A percentile compares a stretch with the other conserved stretches of the same genome.
These are phyloP conservation scores for Cutaneotrichosporon cutaneum DNA, from an alignment of 1,284 basidiomycete genomes.

Conservation along the genomic window DNA sequence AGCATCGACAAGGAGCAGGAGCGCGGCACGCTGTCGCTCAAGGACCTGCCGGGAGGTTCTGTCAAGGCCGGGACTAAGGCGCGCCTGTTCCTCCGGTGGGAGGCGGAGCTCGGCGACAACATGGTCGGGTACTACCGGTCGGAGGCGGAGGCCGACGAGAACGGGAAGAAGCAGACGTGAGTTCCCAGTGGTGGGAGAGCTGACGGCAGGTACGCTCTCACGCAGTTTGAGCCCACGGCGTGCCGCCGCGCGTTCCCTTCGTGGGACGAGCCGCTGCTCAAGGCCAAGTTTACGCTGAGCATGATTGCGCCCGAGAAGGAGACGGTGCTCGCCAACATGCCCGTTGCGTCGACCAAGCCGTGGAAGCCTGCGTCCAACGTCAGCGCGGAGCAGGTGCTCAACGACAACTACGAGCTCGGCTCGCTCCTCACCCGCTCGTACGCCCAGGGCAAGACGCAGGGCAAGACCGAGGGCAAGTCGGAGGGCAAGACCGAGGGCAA, in stretches of 20 bases:
- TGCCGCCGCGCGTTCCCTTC: slow-evolving; percentile 76
- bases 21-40: slow-evolving; percentile 64
- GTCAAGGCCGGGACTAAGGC: slow-evolving; percentile 65
- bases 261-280: slow-evolving; percentile 92
- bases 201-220: slow-evolving; percentile 63
- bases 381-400: slow-evolving; percentile 36
- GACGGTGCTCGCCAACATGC: slow-evolving; percentile 79
- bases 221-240: slow-evolving; percentile 80
- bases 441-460: slow-evolving; percentile 41
- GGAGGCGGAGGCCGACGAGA: slow-evolving; percentile 55
- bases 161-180: slow-evolving; percentile 53
- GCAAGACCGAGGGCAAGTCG: slow-evolving; percentile 54
- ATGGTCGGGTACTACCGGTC: slow-evolving; percentile 60
- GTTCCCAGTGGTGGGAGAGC: slow-evolving; percentile 16
- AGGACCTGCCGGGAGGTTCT: slow-evolving; percentile 63
- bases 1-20: slow-evolving; percentile 64
- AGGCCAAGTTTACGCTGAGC: slow-evolving; percentile 79
- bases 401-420: slow-evolving; percentile 48
- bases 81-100: slow-evolving; percentile 52
- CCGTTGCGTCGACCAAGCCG: slow-evolving; percentile 60
- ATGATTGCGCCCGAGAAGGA: slow-evolving; percentile 74
- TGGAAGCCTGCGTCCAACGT: slow-evolving; percentile 47
- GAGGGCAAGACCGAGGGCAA: slow-evolving; percentile 39
- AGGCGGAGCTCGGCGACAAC: slow-evolving; percentile 63
- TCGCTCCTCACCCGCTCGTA: slow-evolving; percentile 41